Evolutionary conservation across 805 yeast species (phyloP).

Genomic region (Yamadazyma scolyti): DNA sequence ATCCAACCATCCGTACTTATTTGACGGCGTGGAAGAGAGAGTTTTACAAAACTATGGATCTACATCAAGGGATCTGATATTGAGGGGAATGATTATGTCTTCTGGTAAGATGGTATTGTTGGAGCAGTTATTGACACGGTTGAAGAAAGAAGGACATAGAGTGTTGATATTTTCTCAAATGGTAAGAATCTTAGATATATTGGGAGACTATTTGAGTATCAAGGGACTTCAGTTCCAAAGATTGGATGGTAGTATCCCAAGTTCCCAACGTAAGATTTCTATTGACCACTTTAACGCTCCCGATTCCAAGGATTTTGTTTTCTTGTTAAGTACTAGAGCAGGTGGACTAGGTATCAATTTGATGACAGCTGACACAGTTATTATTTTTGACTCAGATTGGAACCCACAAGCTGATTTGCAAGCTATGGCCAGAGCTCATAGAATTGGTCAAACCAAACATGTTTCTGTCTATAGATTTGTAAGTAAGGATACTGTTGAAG

Average conservation of each 20-base stretch:
- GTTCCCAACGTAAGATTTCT: constrained; percentile 87
- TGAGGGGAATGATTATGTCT: constrained; percentile 93
- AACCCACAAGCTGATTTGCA: constrained; percentile 98
- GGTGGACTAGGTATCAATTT: constrained; percentile 98
- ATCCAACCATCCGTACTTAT: constrained; percentile 92
- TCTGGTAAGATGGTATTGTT: constrained; percentile 97
- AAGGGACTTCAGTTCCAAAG: constrained; percentile 89
- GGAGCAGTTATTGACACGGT: constrained; percentile 80
- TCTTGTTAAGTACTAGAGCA: constrained; percentile 90
- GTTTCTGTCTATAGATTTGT: constrained; percentile 97
- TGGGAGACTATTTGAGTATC: constrained; percentile 87
- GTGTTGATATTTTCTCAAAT: constrained; percentile 94
- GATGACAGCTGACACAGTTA: constrained; percentile 99
- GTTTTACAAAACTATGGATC: constrained; percentile 65
- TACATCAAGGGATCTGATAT: constrained; percentile 68
- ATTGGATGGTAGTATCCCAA: constrained; percentile 94
- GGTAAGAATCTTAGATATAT: constrained; percentile 93
- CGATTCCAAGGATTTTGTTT: constrained; percentile 87
- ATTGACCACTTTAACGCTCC: constrained; percentile 97
- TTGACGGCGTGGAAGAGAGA: constrained; percentile 87
- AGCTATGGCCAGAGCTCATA: constrained; percentile 99
- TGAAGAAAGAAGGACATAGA: constrained; percentile 91
- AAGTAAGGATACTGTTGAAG: constrained; percentile 97
- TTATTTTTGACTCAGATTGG: constrained; percentile 98
- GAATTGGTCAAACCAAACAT: constrained; percentile 98